phyloP scores from a whole-genome alignment of 2,329 filamentous ascomycete genomes.

The Ophiostoma australiae region DNA sequence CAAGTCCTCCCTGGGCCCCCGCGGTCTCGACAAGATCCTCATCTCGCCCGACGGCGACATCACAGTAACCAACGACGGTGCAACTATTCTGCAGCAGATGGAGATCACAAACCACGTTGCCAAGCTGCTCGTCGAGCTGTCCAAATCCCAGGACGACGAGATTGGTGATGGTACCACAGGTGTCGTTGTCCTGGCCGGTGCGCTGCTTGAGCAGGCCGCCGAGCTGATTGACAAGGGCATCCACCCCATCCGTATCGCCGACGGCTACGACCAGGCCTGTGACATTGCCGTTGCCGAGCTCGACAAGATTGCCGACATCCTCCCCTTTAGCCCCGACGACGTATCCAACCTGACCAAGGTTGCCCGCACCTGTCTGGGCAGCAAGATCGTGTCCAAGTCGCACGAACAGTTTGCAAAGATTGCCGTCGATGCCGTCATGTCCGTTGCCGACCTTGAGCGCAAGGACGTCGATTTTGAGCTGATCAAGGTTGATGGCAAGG shows the following conservation, averaged over 20 bases:
- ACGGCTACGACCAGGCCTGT: constrained; percentile 95
- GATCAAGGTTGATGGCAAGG: constrained; percentile 99
- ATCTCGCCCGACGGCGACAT: constrained; percentile 99
- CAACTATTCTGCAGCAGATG: constrained; percentile 97
- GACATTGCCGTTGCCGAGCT: constrained; percentile 92
- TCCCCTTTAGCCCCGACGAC: constrained; percentile 75
- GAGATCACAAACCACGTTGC: constrained; percentile 98
- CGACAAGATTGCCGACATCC: constrained; percentile 86
- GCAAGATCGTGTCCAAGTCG: constrained; percentile 98
- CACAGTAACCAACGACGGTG: constrained; percentile 97
- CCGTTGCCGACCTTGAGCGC: constrained; percentile 89
- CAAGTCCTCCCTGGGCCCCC: constrained; percentile 91
- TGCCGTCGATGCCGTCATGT: constrained; percentile 92
- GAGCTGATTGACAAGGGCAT: constrained; percentile 99
- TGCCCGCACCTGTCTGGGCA: constrained; percentile 89
- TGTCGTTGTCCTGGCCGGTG: constrained; percentile 91
- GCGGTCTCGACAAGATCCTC: constrained; percentile 96
- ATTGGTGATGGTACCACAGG: constrained; percentile 98
- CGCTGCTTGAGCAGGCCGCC: constrained; percentile 90
- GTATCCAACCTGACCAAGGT: constrained; percentile 88
- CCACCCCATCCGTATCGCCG: constrained; percentile 95
- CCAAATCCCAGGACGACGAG: constrained; percentile 97
- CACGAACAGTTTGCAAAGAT: constrained; percentile 98
- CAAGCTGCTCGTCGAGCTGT: constrained; percentile 92
- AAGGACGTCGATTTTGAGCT: constrained; percentile 98